These are phyloP conservation scores for Penicillium sumatraense DNA, from an alignment of 2,329 filamentous ascomycete species.

Conservation along the genomic window DNA sequence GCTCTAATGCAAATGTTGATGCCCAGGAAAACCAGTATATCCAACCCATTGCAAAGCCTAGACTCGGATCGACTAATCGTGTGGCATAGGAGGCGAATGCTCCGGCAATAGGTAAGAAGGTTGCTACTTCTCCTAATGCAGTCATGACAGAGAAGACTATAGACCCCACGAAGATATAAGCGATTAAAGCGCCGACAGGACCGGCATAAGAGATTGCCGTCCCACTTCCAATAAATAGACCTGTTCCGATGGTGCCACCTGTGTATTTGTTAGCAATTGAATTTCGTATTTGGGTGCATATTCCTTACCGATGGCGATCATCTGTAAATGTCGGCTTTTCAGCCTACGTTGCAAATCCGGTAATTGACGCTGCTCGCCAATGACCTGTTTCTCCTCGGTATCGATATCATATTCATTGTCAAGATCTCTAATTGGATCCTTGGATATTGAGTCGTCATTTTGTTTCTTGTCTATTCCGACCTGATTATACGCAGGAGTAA, in stretches of 20 bases:
- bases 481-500: neutral
- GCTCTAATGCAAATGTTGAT: neutral
- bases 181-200: neutral
- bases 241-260: neutral
- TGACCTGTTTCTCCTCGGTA: neutral
- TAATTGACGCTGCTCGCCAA: constrained; percentile 1
- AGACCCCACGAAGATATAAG: neutral
- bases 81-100: constrained; percentile 1
- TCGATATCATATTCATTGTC: neutral
- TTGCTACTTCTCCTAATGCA: neutral
- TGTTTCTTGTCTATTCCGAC: constrained; percentile 1
- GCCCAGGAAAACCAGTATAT: constrained; percentile 3
- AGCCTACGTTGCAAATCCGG: neutral
- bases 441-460: constrained; percentile 2
- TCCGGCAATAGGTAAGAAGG: neutral
- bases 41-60: constrained; percentile 3
- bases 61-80: neutral
- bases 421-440: neutral
- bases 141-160: constrained; percentile 1
- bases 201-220: neutral
- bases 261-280: neutral
- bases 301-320: neutral
- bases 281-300: too few species aligned
- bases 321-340: constrained; percentile 1
- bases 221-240: constrained; percentile 1